Evolutionary conservation across 2,329 filamentous ascomycete species (phyloP).

Genomic region (Verticillium tricorpus): DNA sequence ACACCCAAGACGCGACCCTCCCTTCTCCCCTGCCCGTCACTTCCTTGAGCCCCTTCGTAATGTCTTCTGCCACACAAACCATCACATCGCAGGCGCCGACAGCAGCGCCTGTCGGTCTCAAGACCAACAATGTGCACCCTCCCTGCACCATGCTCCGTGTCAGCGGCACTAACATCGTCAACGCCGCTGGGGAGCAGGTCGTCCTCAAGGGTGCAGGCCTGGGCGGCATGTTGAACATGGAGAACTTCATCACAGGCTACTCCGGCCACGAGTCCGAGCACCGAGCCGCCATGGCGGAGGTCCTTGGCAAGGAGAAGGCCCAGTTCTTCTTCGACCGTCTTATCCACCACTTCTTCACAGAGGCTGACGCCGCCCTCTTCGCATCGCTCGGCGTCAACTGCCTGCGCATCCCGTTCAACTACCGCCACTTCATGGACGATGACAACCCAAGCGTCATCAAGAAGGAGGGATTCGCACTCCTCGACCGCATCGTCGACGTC

Average conservation of each 20-base stretch:
- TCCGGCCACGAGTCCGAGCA: slow-evolving; percentile 55
- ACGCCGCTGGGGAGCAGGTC: slow-evolving; percentile 36
- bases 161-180: slow-evolving; percentile 33
- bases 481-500: slow-evolving; percentile 44
- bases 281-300: slow-evolving; percentile 45
- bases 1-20: neutral
- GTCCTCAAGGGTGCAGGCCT: slow-evolving; percentile 33
- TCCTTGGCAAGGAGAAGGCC: slow-evolving; percentile 51
- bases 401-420: slow-evolving; percentile 57
- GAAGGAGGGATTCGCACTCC: slow-evolving; percentile 39
- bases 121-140: slow-evolving; percentile 3
- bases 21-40: neutral
- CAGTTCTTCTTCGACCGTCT: slow-evolving; percentile 56
- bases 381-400: slow-evolving; percentile 53
- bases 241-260: slow-evolving; percentile 62
- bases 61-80: slow-evolving; percentile 1
- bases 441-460: slow-evolving; percentile 44
- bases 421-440: slow-evolving; percentile 51
- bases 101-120: neutral
- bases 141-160: slow-evolving; percentile 24
- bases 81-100: neutral
- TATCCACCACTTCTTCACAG: slow-evolving; percentile 55
- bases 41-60: neutral
- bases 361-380: slow-evolving; percentile 53
- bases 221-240: slow-evolving; percentile 39